Percentiles rank a stretch among this genome's conserved stretches.
Conservation (phyloP, 768 basidiomycete genomes). For the Calocera viscosa region DNA sequence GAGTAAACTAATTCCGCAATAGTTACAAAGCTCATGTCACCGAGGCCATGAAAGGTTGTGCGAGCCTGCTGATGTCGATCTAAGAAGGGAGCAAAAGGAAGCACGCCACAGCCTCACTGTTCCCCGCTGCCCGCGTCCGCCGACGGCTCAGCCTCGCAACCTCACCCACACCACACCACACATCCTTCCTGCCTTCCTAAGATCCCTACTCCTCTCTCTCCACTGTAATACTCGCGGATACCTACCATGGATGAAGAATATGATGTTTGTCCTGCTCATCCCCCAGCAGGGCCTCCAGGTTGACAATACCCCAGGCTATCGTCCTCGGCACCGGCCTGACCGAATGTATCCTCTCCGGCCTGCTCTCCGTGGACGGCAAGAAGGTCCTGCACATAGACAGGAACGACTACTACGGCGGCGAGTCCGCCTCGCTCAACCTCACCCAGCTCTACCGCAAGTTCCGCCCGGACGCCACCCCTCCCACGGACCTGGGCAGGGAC, state of each 20-base stretch:
- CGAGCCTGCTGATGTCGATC: no score
- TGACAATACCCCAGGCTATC: conserved; percentile 46
- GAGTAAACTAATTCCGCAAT: no score
- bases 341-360: conserved; percentile 94
- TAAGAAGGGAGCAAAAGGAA: no score
- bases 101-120: no score
- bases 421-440: conserved; percentile 90
- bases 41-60: no score
- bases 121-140: not conserved
- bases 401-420: conserved; percentile 98
- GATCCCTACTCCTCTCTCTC: not conserved
- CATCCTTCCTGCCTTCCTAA: not conserved
- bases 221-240: not conserved
- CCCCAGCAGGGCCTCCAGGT: not conserved
- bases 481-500: conserved; percentile 82
- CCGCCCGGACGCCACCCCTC: conserved; percentile 60
- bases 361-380: conserved; percentile 98
- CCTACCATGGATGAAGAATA: conserved; percentile 94
- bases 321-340: conserved; percentile 95
- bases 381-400: conserved; percentile 98
- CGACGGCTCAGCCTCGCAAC: not conserved
- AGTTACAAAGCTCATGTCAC: no score
- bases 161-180: not conserved
- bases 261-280: conserved; percentile 45
- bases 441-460: conserved; percentile 99